Evolutionary conservation across 2,329 filamentous ascomycete species (phyloP).

Genomic region (Elsinoe fawcettii): DNA sequence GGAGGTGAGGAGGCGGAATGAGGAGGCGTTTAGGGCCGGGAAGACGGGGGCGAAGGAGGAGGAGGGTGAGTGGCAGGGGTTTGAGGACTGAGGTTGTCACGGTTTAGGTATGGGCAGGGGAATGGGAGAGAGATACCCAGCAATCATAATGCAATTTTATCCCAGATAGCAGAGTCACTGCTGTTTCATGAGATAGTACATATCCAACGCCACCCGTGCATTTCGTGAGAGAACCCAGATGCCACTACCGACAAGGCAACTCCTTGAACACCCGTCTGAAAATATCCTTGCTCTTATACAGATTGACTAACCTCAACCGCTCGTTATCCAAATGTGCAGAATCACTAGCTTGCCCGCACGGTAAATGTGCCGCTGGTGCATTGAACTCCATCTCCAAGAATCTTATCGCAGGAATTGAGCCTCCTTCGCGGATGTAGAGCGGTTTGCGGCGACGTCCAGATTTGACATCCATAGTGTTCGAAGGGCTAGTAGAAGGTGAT

Average conservation of each 20-base stretch:
- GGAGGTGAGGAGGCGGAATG: constrained; percentile 24
- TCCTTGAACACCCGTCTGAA: constrained; percentile 77
- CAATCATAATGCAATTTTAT: not conserved
- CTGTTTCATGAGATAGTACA: not conserved
- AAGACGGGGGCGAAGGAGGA: constrained; percentile 22
- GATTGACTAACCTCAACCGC: constrained; percentile 74
- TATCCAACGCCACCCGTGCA: not conserved
- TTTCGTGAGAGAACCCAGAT: not conserved
- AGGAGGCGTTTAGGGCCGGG: constrained; percentile 23
- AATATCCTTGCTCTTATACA: constrained; percentile 87
- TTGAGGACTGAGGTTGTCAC: constrained; percentile 16
- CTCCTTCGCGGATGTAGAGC: constrained; percentile 90
- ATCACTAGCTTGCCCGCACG: constrained; percentile 91
- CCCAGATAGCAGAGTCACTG: not conserved
- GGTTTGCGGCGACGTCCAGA: constrained; percentile 45
- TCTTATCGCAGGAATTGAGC: constrained; percentile 86
- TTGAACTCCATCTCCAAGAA: constrained; percentile 92
- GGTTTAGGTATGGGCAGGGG: not conserved
- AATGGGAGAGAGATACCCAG: not conserved
- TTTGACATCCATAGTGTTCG: not conserved
- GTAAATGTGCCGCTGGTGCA: constrained; percentile 84
- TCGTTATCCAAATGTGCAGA: constrained; percentile 93
- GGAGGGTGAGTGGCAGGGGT: constrained; percentile 19
- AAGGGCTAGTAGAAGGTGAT: not conserved
- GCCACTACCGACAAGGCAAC: constrained; percentile 35